Percentiles rank a stretch among this genome's conserved stretches.
Conservation (phyloP, 2,329 filamentous ascomycete genomes). For the Alternaria sp. region DNA sequence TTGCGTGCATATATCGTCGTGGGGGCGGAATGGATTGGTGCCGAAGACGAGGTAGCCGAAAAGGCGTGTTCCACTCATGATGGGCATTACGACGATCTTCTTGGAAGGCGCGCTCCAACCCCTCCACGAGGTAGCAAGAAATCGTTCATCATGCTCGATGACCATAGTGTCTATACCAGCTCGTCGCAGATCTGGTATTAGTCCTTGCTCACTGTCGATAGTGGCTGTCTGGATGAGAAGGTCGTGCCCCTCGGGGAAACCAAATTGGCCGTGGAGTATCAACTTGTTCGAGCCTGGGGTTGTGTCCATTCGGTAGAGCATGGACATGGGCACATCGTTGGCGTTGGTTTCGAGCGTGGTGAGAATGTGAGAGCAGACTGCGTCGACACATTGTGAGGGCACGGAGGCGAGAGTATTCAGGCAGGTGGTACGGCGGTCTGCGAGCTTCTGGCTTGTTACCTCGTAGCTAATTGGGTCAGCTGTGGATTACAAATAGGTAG, state of each 20-base stretch:
- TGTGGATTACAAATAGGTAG: neutral
- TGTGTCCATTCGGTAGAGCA: slow-evolving; percentile 36
- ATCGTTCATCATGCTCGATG: slow-evolving; percentile 40
- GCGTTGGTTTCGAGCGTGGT: slow-evolving; percentile 34
- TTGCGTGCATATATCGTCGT: slow-evolving; percentile 40
- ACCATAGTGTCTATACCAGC: slow-evolving; percentile 27
- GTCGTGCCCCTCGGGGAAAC: slow-evolving; percentile 34
- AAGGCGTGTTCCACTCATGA: slow-evolving; percentile 27
- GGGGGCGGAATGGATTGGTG: slow-evolving; percentile 44
- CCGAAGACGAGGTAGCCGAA: slow-evolving; percentile 44
- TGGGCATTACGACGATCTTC: slow-evolving; percentile 35
- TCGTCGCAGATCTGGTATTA: slow-evolving; percentile 38
- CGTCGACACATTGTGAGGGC: slow-evolving; percentile 26
- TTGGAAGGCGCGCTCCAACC: slow-evolving; percentile 35
- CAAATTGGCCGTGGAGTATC: slow-evolving; percentile 34
- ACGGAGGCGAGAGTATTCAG: slow-evolving; percentile 40
- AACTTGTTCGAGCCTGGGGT: slow-evolving; percentile 15
- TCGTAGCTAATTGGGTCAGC: slow-evolving; percentile 30
- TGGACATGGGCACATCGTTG: slow-evolving; percentile 38
- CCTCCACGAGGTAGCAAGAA: slow-evolving; percentile 34
- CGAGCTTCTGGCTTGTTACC: slow-evolving; percentile 39
- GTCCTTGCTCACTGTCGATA: slow-evolving; percentile 31
- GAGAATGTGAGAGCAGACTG: slow-evolving; percentile 36
- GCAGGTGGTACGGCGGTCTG: slow-evolving; percentile 40
- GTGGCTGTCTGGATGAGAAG: slow-evolving; percentile 30